These are phyloP conservation scores for Cytospora piceae DNA, from an alignment of 2,329 filamentous ascomycete genomes.

Conservation along the genomic window DNA sequence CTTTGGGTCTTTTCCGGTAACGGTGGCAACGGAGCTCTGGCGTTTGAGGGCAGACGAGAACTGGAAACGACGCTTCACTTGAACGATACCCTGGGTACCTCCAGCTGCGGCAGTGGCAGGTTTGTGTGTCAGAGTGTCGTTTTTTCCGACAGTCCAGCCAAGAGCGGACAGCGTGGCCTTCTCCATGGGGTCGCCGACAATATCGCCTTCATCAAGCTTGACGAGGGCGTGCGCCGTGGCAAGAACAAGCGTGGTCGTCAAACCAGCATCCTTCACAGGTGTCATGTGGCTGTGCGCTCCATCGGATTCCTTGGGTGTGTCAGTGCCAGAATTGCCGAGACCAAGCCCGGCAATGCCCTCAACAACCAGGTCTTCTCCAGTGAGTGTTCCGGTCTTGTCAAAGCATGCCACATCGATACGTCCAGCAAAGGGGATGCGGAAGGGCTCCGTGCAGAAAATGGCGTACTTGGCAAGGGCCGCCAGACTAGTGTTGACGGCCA, in stretches of 20 bases:
- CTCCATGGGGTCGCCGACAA: constrained; percentile 98
- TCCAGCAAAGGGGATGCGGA: constrained; percentile 95
- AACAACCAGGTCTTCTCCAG: constrained; percentile 94
- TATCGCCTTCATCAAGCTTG: constrained; percentile 93
- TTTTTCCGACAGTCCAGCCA: constrained; percentile 89
- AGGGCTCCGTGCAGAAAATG: constrained; percentile 98
- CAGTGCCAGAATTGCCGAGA: constrained; percentile 64
- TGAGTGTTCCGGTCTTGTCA: constrained; percentile 96
- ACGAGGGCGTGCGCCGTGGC: constrained; percentile 95
- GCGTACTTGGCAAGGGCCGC: constrained; percentile 92
- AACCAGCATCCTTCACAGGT: constrained; percentile 68
- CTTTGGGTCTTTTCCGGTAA: constrained; percentile 71
- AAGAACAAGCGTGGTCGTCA: constrained; percentile 89
- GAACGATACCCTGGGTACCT: constrained; percentile 73
- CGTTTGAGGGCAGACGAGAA: constrained; percentile 97
- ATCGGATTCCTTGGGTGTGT: constrained; percentile 70
- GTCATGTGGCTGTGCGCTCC: constrained; percentile 82
- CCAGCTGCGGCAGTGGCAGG: constrained; percentile 50
- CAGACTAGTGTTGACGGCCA: constrained; percentile 97
- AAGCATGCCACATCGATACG: constrained; percentile 97
- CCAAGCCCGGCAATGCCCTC: constrained; percentile 92
- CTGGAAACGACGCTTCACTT: constrained; percentile 96
- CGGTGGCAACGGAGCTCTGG: constrained; percentile 89
- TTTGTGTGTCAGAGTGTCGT: constrained; percentile 80
- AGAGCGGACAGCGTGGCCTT: constrained; percentile 90